These are phyloP conservation scores for Phytophthora nicotianae DNA, from an alignment of 352 stramenopile species.

Conservation along the genomic window DNA sequence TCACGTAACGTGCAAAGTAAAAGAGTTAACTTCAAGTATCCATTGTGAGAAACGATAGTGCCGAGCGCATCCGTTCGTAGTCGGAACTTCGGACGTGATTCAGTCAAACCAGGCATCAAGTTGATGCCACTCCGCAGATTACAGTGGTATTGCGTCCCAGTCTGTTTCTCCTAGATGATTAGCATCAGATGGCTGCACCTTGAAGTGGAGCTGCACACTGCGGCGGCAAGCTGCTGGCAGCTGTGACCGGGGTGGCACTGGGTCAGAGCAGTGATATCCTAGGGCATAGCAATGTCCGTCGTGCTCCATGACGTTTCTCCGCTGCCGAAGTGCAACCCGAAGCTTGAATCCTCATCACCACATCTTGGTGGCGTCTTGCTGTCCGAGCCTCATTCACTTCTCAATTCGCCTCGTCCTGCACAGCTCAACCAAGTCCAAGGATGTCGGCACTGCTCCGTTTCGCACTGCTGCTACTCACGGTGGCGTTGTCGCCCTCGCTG, in stretches of 20 bases:
- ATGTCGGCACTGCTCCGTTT: constrained; percentile 27
- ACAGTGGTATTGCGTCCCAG: constrained; percentile 4
- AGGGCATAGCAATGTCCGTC: not conserved
- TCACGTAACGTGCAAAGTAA: constrained; percentile 4
- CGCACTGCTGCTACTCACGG: constrained; percentile 12
- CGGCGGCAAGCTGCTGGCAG: too few relatives aligned
- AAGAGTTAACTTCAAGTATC: constrained; percentile 13
- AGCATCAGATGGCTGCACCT: constrained; percentile 25
- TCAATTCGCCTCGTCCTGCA: constrained; percentile 18
- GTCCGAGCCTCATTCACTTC: constrained; percentile 26
- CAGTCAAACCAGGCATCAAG: constrained; percentile 13
- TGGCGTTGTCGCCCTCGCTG: constrained; percentile 6
- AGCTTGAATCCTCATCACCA: constrained; percentile 11
- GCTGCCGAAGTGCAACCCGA: constrained; percentile 9
- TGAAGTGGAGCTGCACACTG: constrained; percentile 14
- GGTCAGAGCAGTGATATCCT: constrained; percentile 18
- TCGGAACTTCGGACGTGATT: constrained; percentile 8
- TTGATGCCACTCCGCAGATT: constrained; percentile 6
- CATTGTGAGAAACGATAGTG: constrained; percentile 8
- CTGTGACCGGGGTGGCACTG: constrained; percentile 4
- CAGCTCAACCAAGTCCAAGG: constrained; percentile 9
- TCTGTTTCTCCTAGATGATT: constrained; percentile 9
- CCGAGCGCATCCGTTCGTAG: not conserved
- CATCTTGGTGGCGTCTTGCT: constrained; percentile 24
- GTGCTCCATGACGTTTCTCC: constrained; percentile 16